Evolutionary conservation across 2,329 filamentous ascomycete genomes (phyloP).

Genomic region (Penicillium expansum): DNA sequence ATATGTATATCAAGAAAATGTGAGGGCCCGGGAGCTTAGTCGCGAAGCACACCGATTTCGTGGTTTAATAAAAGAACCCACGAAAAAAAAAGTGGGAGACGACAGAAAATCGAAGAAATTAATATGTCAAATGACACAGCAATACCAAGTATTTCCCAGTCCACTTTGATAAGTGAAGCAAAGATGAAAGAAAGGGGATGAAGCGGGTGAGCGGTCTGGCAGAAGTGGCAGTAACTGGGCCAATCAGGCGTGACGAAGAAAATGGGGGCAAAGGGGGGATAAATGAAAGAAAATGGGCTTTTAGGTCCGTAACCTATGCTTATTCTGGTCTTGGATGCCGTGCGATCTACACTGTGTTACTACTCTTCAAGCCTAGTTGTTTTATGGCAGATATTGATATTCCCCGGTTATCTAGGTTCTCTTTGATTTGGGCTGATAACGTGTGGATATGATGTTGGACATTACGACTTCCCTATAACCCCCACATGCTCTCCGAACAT

Average conservation of each 20-base stretch:
- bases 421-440: background rate
- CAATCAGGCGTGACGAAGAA: conserved; percentile 18
- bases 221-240: conserved; percentile 17
- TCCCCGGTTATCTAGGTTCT: background rate
- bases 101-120: background rate
- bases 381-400: background rate
- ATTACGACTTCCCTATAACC: background rate
- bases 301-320: background rate
- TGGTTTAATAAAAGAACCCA: background rate
- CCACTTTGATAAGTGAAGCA: conserved; percentile 2
- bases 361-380: conserved; percentile 5
- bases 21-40: conserved; percentile 17
- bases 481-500: background rate
- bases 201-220: conserved; percentile 23
- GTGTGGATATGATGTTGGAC: too few species aligned
- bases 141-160: background rate
- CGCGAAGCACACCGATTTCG: conserved; percentile 12
- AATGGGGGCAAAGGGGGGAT: conserved; percentile 14
- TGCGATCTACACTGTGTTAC: conserved; percentile 1
- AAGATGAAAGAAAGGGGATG: conserved; percentile 25
- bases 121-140: background rate
- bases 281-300: conserved; percentile 1
- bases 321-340: conserved; percentile 5
- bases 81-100: background rate
- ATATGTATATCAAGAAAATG: conserved; percentile 12